Evolutionary conservation across 1,139 yeast genomes (phyloP), one percentile per base, ranked within the genome.

Genomic region (Citeromyces siamensis): DNA sequence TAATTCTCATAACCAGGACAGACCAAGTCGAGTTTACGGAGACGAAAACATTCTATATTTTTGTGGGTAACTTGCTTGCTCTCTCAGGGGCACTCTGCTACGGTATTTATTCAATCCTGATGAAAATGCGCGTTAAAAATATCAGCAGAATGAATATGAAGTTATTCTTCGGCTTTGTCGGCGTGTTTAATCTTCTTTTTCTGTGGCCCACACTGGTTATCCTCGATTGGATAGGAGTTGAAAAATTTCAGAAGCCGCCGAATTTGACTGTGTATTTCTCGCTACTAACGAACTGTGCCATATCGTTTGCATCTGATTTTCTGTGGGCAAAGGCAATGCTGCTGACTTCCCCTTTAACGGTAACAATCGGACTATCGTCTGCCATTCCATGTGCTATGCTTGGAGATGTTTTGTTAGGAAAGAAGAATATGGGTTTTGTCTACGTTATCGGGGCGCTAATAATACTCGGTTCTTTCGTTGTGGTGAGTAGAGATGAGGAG

Each of bases 311-410:
- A 13, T 81, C 94, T 34, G 98, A 90, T 53, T 85, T 80, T 47
- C 77, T 94, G 51, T 90, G 98, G 98, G 95, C 95, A 33, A 73
- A 85, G 46, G 95, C 97, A 1, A 93, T 88, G 68, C 66, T 90
- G 26, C 62, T 90, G 52, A 90, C 98, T 1, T 79, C 93, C 36
- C 98, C 98, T 0, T 64, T 90, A 43, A 88, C 95, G 0, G 97
- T 88, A 2, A 90, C 98, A 0, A 94, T 90, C 6, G 98, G 98
- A 0, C 64, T 90, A 33, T 80, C 95, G 19, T 74, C 90, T 46
- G 86, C 97, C 0, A 90, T 90, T 20, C 98, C 98, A 1, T 67
- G 90, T 41, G 95, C 97, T 1, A 82, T 90, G 84, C 57, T 85
- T 16, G 95, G 96, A 19, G 98, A 90, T 51, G 69, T 86, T 61